Conservation (phyloP, 768 basidiomycete species). For the Panus rudis region DNA sequence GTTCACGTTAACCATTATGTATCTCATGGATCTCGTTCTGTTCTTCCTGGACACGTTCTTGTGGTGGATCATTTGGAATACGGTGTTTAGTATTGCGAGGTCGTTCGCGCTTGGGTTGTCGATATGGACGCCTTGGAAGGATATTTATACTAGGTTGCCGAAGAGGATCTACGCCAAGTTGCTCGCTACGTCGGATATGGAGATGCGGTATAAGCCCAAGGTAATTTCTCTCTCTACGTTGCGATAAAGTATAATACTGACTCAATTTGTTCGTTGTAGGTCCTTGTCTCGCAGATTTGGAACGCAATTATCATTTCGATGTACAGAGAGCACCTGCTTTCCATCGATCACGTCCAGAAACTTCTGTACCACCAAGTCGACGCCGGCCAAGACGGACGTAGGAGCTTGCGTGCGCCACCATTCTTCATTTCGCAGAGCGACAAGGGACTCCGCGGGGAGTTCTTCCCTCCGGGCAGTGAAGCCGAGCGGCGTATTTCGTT, state of each 20-base stretch:
- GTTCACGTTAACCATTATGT: slow-evolving; percentile 96
- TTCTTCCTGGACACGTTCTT: slow-evolving; percentile 99
- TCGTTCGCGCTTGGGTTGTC: slow-evolving; percentile 89
- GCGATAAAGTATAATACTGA: not conserved
- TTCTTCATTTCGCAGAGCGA: slow-evolving; percentile 98
- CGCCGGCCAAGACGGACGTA: slow-evolving; percentile 64
- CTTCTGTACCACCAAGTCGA: slow-evolving; percentile 97
- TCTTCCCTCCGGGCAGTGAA: slow-evolving; percentile 93
- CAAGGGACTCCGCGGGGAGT: slow-evolving; percentile 75
- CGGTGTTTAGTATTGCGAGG: slow-evolving; percentile 82
- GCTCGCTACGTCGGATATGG: slow-evolving; percentile 91
- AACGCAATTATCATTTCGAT: slow-evolving; percentile 99
- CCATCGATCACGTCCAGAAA: slow-evolving; percentile 98
- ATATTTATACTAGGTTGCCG: slow-evolving; percentile 91
- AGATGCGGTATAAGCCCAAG: slow-evolving; percentile 99
- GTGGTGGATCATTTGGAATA: slow-evolving; percentile 99
- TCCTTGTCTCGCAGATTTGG: slow-evolving; percentile 98
- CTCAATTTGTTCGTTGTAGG: slow-evolving; percentile 35
- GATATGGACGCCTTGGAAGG: slow-evolving; percentile 99
- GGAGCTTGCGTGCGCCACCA: slow-evolving; percentile 89
- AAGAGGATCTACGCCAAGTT: slow-evolving; percentile 97
- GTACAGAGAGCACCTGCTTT: slow-evolving; percentile 98
- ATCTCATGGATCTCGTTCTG: slow-evolving; percentile 92
- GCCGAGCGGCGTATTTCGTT: slow-evolving; percentile 97
- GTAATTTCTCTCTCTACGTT: slow-evolving; percentile 33